Base-by-base conservation (phyloP, 2,329 filamentous ascomycete genomes). In the Ilyonectria sp. region DNA sequence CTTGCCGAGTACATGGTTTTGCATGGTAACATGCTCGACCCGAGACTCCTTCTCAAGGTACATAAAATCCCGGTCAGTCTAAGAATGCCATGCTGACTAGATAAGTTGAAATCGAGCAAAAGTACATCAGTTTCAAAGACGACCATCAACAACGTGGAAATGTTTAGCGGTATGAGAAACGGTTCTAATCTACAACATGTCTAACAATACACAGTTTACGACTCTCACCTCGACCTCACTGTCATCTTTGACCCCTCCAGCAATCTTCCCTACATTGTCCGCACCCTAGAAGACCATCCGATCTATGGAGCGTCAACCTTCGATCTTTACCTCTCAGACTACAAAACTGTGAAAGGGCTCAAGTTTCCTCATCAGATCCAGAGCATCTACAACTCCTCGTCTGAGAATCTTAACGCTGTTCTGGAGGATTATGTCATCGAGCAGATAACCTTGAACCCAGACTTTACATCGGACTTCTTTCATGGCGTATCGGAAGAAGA, bases 371-470 rank as follows among this genome's bases (percentile, higher is more conserved):
- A 66, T 8, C 31, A 44, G 0, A n/a, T 72, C 6, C 70, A 72
- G 7, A 70, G 64, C 0, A 21, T 72, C 10, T 70, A 70, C 53
- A 70, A 59, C 29, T 43, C 67, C 1, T 49, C 56, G 6, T 33
- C 33, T 6, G 50, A 60, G 13, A 60, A 63, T 0, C 37, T 72
- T 2, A 58, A 47, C 1, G 70, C 54, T 2, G 50, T 59, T 3
- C 58, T 72, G 0, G 70, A 72, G 7, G 69, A 72, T 31, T 72
- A 61, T 13, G 35, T 55, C 1, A 40, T 72, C 2, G 69, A 72
- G 2, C 21, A 47, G 0, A 19, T 70, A n/a, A 57, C 19, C 0
- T 1, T 70, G 4, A 31, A 64, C 10, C 50, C 59, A 1, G 23
- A 31, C 0, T 69, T 71, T 1, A 23, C 56, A 1, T 3, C 10